Percentiles rank a stretch among this genome's conserved stretches.
phyloP scores from a whole-genome alignment of 805 yeast species.

The Groenewaldozyma tartarivorans region DNA sequence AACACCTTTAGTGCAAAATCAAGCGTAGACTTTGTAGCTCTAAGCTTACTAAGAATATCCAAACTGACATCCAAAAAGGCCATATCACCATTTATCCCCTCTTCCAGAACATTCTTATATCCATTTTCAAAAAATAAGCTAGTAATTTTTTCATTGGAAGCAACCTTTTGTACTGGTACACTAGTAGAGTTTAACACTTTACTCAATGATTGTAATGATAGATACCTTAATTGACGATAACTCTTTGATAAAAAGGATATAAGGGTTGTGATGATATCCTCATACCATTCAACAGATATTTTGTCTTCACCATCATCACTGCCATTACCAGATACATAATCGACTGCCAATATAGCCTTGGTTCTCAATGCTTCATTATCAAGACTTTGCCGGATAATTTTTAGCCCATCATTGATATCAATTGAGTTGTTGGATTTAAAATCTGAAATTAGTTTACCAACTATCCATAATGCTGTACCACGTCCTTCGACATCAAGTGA shows the following conservation, averaged over 20 bases:
- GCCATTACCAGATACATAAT: conserved; percentile 5
- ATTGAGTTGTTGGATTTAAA: conserved; percentile 13
- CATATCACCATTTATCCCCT: too few relatives aligned
- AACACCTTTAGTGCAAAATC: conserved; percentile 29
- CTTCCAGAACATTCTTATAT: conserved; percentile 12
- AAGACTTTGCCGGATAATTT: conserved; percentile 27
- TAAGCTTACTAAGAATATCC: too few relatives aligned
- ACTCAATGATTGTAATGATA: background rate
- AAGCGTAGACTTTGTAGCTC: conserved; percentile 14
- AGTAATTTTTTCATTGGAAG: conserved; percentile 12
- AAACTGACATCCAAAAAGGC: too few relatives aligned
- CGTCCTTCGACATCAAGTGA: conserved; percentile 31
- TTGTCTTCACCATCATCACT: background rate
- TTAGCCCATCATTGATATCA: conserved; percentile 24
- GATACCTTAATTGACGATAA: background rate
- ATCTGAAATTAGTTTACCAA: conserved; percentile 22
- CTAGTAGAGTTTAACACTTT: too few relatives aligned
- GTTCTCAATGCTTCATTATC: conserved; percentile 29
- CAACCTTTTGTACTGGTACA: too few relatives aligned
- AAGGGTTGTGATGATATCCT: background rate
- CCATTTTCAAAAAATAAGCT: conserved; percentile 16
- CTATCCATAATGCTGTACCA: conserved; percentile 27
- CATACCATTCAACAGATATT: background rate
- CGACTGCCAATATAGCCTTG: conserved; percentile 24
- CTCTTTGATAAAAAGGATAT: background rate